Evolutionary conservation across 495 filamentous ascomycete genomes (phyloP).

Genomic region (Baudoinia panamericana): DNA sequence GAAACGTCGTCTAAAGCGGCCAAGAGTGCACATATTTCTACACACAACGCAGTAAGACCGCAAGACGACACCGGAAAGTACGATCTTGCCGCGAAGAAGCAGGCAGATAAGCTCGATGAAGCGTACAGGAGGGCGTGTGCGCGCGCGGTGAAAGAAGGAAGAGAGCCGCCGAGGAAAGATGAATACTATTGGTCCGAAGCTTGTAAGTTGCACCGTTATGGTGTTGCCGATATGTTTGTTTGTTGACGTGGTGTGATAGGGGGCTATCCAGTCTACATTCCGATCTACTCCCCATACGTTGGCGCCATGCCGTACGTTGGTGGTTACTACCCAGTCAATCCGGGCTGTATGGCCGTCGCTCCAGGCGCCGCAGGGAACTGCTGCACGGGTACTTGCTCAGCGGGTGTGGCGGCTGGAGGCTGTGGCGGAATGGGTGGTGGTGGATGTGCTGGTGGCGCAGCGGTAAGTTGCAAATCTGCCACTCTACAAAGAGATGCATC

Average conservation of each 20-base stretch:
- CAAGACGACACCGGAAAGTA: slow-evolving; percentile 18
- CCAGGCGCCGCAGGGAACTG: slow-evolving; percentile 30
- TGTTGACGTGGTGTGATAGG: no score
- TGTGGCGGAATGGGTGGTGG: slow-evolving; percentile 35
- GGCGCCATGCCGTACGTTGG: not conserved
- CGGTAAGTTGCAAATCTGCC: slow-evolving; percentile 25
- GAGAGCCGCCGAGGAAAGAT: slow-evolving; percentile 36
- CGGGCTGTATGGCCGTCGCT: slow-evolving; percentile 15
- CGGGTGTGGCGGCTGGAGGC: slow-evolving; percentile 42
- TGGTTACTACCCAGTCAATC: slow-evolving; percentile 18
- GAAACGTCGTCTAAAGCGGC: slow-evolving; percentile 37
- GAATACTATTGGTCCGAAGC: slow-evolving; percentile 42
- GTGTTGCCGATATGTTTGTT: not conserved
- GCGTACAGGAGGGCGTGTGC: slow-evolving; percentile 50
- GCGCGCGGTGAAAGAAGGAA: slow-evolving; percentile 48
- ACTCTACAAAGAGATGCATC: slow-evolving; percentile 28
- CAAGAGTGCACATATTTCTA: slow-evolving; percentile 57
- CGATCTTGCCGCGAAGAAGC: slow-evolving; percentile 8
- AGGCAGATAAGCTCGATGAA: slow-evolving; percentile 38
- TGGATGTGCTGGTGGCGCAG: slow-evolving; percentile 32
- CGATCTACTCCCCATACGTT: slow-evolving; percentile 40
- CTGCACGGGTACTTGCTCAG: slow-evolving; percentile 37
- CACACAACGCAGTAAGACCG: slow-evolving; percentile 46
- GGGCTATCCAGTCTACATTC: slow-evolving; percentile 39
- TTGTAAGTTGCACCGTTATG: slow-evolving; percentile 12